Percentiles rank a stretch among this genome's conserved stretches.
These are phyloP conservation scores for Shiraia bambusicola DNA, from an alignment of 2,329 filamentous ascomycete genomes.

Conservation along the genomic window DNA sequence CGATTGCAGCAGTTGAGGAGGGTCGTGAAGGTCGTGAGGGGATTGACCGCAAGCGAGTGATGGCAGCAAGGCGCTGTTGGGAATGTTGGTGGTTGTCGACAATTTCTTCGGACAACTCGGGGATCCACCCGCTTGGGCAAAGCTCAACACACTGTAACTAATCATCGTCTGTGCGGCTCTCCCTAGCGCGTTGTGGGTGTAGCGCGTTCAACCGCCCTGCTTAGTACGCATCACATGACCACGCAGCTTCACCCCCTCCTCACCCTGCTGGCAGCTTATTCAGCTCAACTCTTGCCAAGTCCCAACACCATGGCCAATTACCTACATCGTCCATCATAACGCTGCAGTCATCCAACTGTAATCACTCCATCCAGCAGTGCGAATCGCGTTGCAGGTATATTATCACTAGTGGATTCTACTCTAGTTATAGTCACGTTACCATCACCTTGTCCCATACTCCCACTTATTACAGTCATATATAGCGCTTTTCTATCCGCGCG, in stretches of 20 bases:
- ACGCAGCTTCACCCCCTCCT: neutral
- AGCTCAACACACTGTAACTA: conserved; percentile 5
- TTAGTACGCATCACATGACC: neutral
- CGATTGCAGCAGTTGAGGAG: conserved; percentile 8
- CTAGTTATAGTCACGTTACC: conserved; percentile 23
- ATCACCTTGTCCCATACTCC: conserved; percentile 17
- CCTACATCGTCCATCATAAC: neutral
- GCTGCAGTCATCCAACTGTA: too few relatives aligned
- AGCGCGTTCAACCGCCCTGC: conserved; percentile 5
- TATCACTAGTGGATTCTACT: conserved; percentile 4
- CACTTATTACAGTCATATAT: conserved; percentile 33
- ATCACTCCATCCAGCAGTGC: too few relatives aligned
- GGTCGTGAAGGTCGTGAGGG: conserved; percentile 7
- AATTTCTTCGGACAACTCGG: conserved; percentile 27
- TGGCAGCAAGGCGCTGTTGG: conserved; percentile 24
- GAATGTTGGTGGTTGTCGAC: conserved; percentile 22
- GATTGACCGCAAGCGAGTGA: conserved; percentile 25
- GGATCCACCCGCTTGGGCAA: conserved; percentile 19
- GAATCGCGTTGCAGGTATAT: neutral
- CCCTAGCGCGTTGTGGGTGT: too few relatives aligned
- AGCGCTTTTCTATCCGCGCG: conserved; percentile 16
- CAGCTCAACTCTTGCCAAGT: neutral
- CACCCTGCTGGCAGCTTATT: neutral
- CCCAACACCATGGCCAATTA: too few relatives aligned
- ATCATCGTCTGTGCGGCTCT: conserved; percentile 11